Evolutionary conservation across 305 asterid genomes (phyloP).

Genomic region (Nicotiana rustica): DNA sequence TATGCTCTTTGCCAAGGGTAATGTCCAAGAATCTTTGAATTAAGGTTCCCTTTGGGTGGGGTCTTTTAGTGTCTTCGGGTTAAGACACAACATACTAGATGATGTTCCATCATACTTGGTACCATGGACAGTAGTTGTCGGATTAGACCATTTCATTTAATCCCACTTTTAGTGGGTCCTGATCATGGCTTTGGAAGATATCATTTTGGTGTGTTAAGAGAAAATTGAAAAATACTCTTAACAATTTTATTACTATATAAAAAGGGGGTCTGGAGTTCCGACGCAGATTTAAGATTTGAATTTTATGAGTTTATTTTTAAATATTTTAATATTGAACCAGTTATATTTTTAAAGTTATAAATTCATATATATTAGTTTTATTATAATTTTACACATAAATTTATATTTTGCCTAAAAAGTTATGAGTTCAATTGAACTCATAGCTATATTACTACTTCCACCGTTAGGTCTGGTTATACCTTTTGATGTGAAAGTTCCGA

Average conservation of each 20-base stretch:
- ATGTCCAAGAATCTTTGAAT: slow-evolving; percentile 28
- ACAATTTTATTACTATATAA: no score
- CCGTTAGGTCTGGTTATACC: neutral
- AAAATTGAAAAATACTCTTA: neutral
- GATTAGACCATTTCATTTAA: slow-evolving; percentile 36
- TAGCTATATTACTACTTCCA: no score
- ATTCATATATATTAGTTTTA: no score
- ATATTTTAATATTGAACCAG: no score
- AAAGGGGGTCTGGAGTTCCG: no score
- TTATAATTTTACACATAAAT: no score
- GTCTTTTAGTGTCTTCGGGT: slow-evolving; percentile 43
- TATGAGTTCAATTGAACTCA: no score
- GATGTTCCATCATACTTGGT: slow-evolving; percentile 42
- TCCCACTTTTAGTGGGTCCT: neutral
- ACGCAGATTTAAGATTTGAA: no score
- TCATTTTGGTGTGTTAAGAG: slow-evolving; percentile 5
- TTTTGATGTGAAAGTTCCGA: neutral
- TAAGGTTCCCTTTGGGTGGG: slow-evolving; percentile 32
- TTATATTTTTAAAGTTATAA: no score
- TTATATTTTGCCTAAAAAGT: no score
- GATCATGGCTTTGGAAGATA: slow-evolving; percentile 1
- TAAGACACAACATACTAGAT: slow-evolving; percentile 42
- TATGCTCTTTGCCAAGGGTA: slow-evolving; percentile 9
- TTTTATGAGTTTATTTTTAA: no score
- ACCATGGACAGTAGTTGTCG: slow-evolving; percentile 1